phyloP scores from a whole-genome alignment of 169 alveolate species.

The Plasmodium fragile region DNA sequence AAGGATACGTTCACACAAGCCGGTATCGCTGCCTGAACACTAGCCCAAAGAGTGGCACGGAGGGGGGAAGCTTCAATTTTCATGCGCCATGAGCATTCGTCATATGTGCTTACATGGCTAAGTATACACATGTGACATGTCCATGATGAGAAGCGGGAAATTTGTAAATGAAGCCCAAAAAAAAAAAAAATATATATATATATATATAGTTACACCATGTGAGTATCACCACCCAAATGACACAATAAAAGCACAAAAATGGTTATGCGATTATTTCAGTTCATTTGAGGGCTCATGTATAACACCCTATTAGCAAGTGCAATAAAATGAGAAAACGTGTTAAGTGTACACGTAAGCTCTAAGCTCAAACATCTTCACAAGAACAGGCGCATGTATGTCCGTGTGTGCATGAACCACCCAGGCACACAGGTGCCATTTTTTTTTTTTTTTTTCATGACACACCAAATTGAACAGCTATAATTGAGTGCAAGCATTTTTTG shows the following conservation, averaged over 20 bases:
- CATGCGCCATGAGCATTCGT: background rate
- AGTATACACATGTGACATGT: background rate
- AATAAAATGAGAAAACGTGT: background rate
- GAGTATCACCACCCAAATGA: background rate
- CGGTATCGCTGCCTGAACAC: background rate
- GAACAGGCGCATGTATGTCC: background rate
- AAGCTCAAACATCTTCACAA: background rate
- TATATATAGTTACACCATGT: background rate
- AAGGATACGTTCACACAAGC: background rate
- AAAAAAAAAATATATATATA: background rate
- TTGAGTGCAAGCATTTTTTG: background rate
- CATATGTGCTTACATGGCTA: background rate
- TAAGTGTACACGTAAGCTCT: background rate
- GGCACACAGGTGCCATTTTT: background rate
- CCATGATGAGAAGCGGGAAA: background rate
- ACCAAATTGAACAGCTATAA: background rate
- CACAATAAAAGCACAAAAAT: background rate
- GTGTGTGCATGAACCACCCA: background rate
- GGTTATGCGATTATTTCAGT: background rate
- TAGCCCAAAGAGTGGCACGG: background rate
- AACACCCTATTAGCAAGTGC: background rate
- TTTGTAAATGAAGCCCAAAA: background rate
- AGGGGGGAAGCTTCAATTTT: background rate
- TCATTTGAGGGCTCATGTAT: background rate
- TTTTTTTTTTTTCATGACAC: background rate